Base-by-base conservation (phyloP, 768 basidiomycete genomes). In the Plicaturopsis crispa region DNA sequence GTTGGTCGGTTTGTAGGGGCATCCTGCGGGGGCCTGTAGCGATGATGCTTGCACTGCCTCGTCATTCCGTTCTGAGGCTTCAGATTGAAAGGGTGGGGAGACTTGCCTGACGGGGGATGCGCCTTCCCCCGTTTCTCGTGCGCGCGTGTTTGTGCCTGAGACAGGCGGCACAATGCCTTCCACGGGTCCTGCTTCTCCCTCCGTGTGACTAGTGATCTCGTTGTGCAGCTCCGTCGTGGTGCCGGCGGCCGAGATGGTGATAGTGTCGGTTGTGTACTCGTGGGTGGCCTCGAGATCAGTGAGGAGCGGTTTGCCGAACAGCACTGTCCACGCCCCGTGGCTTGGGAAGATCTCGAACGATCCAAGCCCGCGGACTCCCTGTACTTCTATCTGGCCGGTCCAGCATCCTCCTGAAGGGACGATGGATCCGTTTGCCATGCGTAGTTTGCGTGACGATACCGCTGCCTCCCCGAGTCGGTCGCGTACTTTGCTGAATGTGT, bases 401-500 rank as follows among this genome's bases (percentile, higher is more conserved):
- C 35, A 36, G 10, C 16, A 6, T 24, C 18, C 35, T 21, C 22
- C 3, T 0, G 52, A 53, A 5, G 24, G 31, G 2, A 57, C 52
- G 0, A 53, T 13, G 4, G 22, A 8, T 0, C 62, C 57, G 42
- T 59, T 52, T 12, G 61, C 64, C 63, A 66, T 62, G 2, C 52
- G 31, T 4, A 66, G 42, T 1, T n/a, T 16, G 23, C 39, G 43
- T 0, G 4, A 4, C 2, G 61, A 62, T 4, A 26, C 38, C 4
- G 20, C 5, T 13, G 39, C 38, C 0, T 13, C 5, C 6, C 47
- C 33, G 5, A 61, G 17, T 14, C 39, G 22, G 6, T 46, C 31
- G 14, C 19, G 20, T 2, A 45, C 19, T 13, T 37, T 37, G 10
- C 31, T 4, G 24, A 38, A 50, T 4, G 45, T 6, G 2, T 6